Evolutionary conservation across 106 monocot species (phyloP), one percentile per base, ranked within the genome.

Genomic region (Platanthera guangdongensis): DNA sequence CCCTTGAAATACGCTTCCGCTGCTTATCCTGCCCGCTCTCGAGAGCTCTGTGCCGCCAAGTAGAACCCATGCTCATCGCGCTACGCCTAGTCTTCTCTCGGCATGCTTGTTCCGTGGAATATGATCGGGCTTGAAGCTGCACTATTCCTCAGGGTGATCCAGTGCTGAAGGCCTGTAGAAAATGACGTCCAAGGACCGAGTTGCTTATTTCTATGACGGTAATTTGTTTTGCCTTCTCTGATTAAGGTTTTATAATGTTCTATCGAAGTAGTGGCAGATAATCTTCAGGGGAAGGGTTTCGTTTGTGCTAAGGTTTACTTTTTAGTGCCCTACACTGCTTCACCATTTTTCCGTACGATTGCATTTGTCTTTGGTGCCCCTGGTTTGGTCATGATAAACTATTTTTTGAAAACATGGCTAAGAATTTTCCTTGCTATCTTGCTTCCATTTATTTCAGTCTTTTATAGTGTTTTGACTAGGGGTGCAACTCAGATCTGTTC

Each of bases 181-280:
- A 51, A 72, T 72, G 72, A 75, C 55, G 68, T 75, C 86, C 49
- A 90, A 90, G 80, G 89, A 90, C 52, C 73, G 80, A 51, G 84
- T 90, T 47, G 74, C 89, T 15, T 90, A 90, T 73, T 90, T 90
- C 81, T 90, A 90, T 75, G 86, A 90, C 65, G 89, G 89, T 90
- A 83, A 50, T 13, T 39, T 51, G 47, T 64, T 52, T 76, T 50
- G 52, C 14, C 63, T 64, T 46, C 50, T 75, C 16, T 9, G 52
- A 25, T 19, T 21, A 45, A 39, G 12, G 18, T 47, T 67, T 70
- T 46, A 16, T 46, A 48, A 15, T 16, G 5, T 48, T 70, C 10
- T 32, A 65, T 70, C 10, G 47, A 70, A 47, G 16, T 39, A 70
- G 28, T 9, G 4, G 70, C 15, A 15, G 48, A 21, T n/a, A 48